Evolutionary conservation across 495 filamentous ascomycete genomes (phyloP).

Genomic region (Saxispiralis lemnorum): DNA sequence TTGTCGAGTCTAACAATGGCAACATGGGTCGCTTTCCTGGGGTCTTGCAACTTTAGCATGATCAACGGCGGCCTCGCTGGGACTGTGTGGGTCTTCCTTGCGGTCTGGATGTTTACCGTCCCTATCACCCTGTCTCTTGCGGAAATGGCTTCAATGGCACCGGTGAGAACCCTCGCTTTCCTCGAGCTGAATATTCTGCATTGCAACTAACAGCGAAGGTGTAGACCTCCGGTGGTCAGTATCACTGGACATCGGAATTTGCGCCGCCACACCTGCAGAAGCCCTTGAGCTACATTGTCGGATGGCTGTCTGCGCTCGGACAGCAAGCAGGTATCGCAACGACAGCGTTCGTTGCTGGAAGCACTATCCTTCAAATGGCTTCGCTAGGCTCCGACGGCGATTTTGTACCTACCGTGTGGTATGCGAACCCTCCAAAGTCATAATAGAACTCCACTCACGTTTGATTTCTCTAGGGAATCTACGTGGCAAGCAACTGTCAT

Average conservation of each 20-base stretch:
- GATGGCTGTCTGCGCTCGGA: conserved; percentile 23
- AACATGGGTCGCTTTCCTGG: not conserved
- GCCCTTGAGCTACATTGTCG: conserved; percentile 27
- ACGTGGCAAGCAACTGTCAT: conserved; percentile 13
- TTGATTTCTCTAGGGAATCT: conserved; percentile 20
- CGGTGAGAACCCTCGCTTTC: no score
- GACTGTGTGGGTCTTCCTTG: not conserved
- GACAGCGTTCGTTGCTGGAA: not conserved
- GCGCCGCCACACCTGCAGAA: conserved; percentile 24
- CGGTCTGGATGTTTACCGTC: not conserved
- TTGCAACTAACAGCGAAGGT: not conserved
- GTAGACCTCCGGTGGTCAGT: conserved; percentile 26
- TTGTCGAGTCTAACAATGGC: no score
- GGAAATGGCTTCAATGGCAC: conserved; percentile 7
- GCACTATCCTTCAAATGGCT: conserved; percentile 24
- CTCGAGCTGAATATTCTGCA: not conserved
- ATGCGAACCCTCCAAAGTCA: conserved; percentile 25
- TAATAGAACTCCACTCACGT: conserved; percentile 22
- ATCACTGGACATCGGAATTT: conserved; percentile 33
- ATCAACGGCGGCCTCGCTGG: conserved; percentile 6
- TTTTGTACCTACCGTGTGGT: conserved; percentile 27
- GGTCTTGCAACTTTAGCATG: conserved; percentile 4
- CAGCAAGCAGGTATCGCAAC: conserved; percentile 22
- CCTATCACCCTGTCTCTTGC: conserved; percentile 1
- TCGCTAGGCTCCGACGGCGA: conserved; percentile 31